These are phyloP conservation scores for Phytophthora sansomeana DNA, from an alignment of 352 stramenopile species.

Conservation along the genomic window DNA sequence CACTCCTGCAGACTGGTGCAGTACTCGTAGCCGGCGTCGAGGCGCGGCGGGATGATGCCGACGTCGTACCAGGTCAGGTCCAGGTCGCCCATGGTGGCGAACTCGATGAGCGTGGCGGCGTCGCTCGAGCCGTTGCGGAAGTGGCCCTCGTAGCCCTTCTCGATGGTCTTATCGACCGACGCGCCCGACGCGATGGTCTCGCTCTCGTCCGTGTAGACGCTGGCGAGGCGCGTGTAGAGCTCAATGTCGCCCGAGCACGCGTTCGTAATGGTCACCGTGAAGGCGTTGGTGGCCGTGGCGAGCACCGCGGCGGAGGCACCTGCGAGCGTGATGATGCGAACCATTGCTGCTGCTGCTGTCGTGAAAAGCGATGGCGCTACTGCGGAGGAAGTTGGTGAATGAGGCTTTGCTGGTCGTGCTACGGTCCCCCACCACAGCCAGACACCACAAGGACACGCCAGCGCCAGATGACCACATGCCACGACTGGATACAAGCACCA, in stretches of 20 bases:
- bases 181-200: conserved; percentile 49
- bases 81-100: conserved; percentile 67
- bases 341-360: conserved; percentile 34
- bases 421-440: conserved; percentile 9
- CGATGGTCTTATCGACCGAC: conserved; percentile 49
- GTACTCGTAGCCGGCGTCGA: conserved; percentile 62
- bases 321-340: conserved; percentile 32
- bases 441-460: conserved; percentile 28
- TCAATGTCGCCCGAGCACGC: conserved; percentile 58
- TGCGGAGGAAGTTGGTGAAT: conserved; percentile 38
- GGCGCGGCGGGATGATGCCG: conserved; percentile 69
- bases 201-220: conserved; percentile 56
- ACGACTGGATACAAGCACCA: conserved; percentile 37
- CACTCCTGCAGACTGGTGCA: conserved; percentile 73
- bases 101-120: conserved; percentile 69
- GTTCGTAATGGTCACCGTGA: conserved; percentile 76
- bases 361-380: not conserved
- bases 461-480: conserved; percentile 27
- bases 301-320: conserved; percentile 31
- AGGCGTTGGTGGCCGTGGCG: conserved; percentile 34
- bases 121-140: conserved; percentile 69
- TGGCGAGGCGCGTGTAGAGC: conserved; percentile 61
- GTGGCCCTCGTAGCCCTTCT: conserved; percentile 72
- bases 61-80: conserved; percentile 74
- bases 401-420: conserved; percentile 11